Base-by-base conservation (phyloP, 331 rosid genomes). In the Arachis monticola region DNA sequence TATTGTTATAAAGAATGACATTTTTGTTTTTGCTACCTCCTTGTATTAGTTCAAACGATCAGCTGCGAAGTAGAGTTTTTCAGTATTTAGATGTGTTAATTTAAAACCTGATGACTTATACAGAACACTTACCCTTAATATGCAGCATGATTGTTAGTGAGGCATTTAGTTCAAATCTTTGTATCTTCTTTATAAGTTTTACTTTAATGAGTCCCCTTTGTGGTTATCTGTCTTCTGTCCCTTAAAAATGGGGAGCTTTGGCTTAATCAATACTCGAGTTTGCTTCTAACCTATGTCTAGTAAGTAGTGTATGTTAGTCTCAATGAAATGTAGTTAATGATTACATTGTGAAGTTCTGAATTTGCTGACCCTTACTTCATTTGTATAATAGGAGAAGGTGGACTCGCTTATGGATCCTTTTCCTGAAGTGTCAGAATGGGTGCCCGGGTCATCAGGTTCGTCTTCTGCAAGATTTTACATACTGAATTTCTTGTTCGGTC, bases 361-460 rank as follows among this genome's bases (percentile, higher is more conserved):
- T 62, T 70, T 60, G 32, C 55, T 72, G 4, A 32, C 11, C 63
- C 65, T 31, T 68, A 14, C 35, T 73, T 58, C 2, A 8, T 67
- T 67, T 81, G 38, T 52, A 59, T 83, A 12, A 10, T 68, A 94
- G 98, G 93, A 84, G 72, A 86, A 74, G 67, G 88, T 62, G 56
- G 93, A 85, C 70, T 80, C 91, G 17, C 6, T 79, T 8, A 87
- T 79, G 62, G 90, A 82, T 51, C 75, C 70, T 82, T 83, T 91
- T 55, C 84, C 95, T 2, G 91, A 82, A 56, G 85, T 70, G 12
- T 64, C 93, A 11, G 75, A 79, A 22, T 88, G 89, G 96, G 70
- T 81, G 56, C 76, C 89, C 3, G 87, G 84, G 56, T 60, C 81
- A 32, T 60, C 92, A 79, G 97, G 97, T 94, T 61, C 79, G 76